Conservation (phyloP, 2,329 filamentous ascomycete species). For the Stenocarpella maydis region DNA sequence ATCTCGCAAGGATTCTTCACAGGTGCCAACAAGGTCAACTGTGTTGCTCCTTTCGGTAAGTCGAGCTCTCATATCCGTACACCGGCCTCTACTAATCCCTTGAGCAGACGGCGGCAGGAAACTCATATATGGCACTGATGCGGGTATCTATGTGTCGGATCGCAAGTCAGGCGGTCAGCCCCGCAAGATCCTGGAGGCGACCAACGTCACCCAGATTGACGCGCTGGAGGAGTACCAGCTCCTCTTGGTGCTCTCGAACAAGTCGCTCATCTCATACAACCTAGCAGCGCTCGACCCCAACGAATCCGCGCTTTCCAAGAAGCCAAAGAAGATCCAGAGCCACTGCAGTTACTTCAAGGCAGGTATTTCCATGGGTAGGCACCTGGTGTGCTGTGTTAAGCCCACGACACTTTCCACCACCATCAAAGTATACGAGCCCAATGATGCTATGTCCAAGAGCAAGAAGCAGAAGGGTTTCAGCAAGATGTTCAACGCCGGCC, state of each 20-base stretch:
- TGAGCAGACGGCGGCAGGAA: conserved; percentile 89
- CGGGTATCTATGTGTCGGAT: conserved; percentile 90
- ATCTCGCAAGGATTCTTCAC: conserved; percentile 69
- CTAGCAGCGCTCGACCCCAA: conserved; percentile 85
- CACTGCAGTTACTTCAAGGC: conserved; percentile 99
- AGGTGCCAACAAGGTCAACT: conserved; percentile 85
- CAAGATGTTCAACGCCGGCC: conserved; percentile 92
- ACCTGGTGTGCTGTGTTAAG: conserved; percentile 96
- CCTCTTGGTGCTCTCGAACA: conserved; percentile 89
- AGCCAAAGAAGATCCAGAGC: conserved; percentile 94
- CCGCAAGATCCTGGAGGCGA: conserved; percentile 83
- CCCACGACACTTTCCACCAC: conserved; percentile 92
- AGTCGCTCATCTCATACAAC: conserved; percentile 89
- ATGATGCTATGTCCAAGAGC: conserved; percentile 90
- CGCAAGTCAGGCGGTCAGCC: conserved; percentile 84
- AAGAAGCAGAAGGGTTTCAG: conserved; percentile 96
- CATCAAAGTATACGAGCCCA: conserved; percentile 99
- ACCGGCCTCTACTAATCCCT: conserved; percentile 35
- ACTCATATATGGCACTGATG: conserved; percentile 92
- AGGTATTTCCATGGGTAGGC: conserved; percentile 91
- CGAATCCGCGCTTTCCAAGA: conserved; percentile 81
- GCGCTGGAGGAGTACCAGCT: conserved; percentile 95
- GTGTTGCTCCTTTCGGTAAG: conserved; percentile 89
- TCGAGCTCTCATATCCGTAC: conserved; percentile 31
- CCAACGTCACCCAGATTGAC: conserved; percentile 92